Base-by-base conservation (phyloP, 202 grass and related monocot genomes). In the Panicum virgatum region DNA sequence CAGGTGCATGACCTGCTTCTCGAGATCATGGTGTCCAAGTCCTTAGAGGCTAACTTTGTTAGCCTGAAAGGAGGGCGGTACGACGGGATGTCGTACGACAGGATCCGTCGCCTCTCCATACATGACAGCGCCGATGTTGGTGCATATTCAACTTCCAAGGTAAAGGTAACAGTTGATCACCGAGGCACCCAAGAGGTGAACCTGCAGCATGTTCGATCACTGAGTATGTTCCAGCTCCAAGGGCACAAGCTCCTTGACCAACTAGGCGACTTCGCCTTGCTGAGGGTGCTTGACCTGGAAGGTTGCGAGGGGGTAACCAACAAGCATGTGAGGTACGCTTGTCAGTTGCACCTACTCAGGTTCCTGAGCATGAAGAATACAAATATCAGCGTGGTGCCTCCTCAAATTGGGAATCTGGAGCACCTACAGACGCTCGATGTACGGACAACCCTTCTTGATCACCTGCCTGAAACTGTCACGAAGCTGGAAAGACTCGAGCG, bases 121-220 rank as follows among this genome's bases (percentile, higher is more conserved):
- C n/a, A n/a, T n/a, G n/a, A n/a, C n/a, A n/a, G n/a, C n/a, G n/a
- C n/a, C n/a, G n/a, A n/a, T n/a, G n/a, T n/a, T n/a, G n/a, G n/a
- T n/a, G n/a, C n/a, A n/a, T n/a, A n/a, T n/a, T n/a, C n/a, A n/a
- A n/a, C n/a, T n/a, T n/a, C n/a, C n/a, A n/a, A n/a, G n/a, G n/a
- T n/a, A n/a, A n/a, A n/a, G n/a, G n/a, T n/a, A n/a, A n/a, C n/a
- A n/a, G n/a, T n/a, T n/a, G n/a, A n/a, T n/a, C n/a, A n/a, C n/a
- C n/a, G n/a, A n/a, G n/a, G n/a, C n/a, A n/a, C n/a, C n/a, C n/a
- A n/a, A n/a, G n/a, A n/a, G n/a, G n/a, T n/a, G n/a, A n/a, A n/a
- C n/a, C n/a, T n/a, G n/a, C n/a, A n/a, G n/a, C n/a, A n/a, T n/a
- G 62, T 69, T 26, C 62, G 77, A 9, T 67, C 77, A 4, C 8